Base-by-base conservation (phyloP, 345 rosid genomes). In the Euclidium syriacum region DNA sequence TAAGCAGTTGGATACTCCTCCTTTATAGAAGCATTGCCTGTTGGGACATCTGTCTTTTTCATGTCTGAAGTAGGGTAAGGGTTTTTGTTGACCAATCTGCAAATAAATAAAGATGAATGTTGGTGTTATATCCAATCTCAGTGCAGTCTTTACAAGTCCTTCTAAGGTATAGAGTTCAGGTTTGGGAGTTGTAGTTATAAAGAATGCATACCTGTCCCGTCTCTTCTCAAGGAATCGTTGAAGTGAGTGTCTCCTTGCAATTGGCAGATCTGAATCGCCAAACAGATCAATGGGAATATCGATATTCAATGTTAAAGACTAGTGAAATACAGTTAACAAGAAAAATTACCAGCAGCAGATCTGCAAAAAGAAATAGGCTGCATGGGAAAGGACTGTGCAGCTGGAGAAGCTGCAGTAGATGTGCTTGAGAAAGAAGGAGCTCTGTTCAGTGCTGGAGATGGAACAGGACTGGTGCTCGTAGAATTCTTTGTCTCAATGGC, bases 161-260 rank as follows among this genome's bases (percentile, higher is more conserved):
- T 29, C 24, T 16, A 14, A 25, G 62, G 22, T 5, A 19, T 49
- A 12, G n/a, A 62, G 30, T 8, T 34, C 6, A 36, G 19, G 35
- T 14, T 34, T 52, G 52, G 34, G 7, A 41, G 41, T 33, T n/a
- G 38, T 32, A 40, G 12, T 39, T 14, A 9, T 20, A 24, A 14
- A 17, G 49, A 52, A 10, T 12, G 18, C 20, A 67, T 83, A 91
- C 96, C 96, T 92, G 86, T 88, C 96, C 5, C 86, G 74, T 18
- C 96, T 82, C 73, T 92, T 92, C 79, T 92, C 95, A 36, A 92
- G 81, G 75, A 92, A 92, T 17, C 84, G 77, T 74, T 86, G 98
- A 67, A 92, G 90, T 17, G 98, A 92, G 40, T 86, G 87, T 47
- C 89, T 88, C 81, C 98, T 83, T 29, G 95, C 82, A 32, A 86